These are phyloP conservation scores for Discostella stelligera DNA, from an alignment of 352 stramenopile species.

Conservation along the genomic window DNA sequence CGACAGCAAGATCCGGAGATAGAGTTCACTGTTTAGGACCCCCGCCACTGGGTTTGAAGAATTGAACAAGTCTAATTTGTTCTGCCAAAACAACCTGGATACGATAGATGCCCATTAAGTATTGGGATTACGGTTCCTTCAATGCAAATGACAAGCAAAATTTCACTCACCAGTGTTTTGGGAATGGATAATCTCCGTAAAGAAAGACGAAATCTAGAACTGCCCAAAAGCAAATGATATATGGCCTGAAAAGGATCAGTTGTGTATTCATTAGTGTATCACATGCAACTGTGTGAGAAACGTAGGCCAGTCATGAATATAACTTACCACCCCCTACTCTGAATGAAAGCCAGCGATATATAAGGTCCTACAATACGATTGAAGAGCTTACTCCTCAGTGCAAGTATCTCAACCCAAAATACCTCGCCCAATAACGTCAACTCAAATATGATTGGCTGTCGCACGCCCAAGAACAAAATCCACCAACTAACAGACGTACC, in stretches of 20 bases:
- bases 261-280: not conserved
- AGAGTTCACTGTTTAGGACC: constrained; percentile 33
- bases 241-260: constrained; percentile 36
- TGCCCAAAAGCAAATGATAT: constrained; percentile 58
- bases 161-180: constrained; percentile 52
- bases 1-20: constrained; percentile 43
- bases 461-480: constrained; percentile 58
- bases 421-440: constrained; percentile 45
- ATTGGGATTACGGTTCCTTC: not conserved
- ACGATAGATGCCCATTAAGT: not conserved
- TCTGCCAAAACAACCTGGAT: constrained; percentile 50
- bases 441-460: constrained; percentile 61
- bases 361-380: constrained; percentile 50
- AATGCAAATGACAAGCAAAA: not conserved
- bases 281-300: not conserved
- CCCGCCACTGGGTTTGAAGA: constrained; percentile 48
- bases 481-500: constrained; percentile 64
- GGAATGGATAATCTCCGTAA: constrained; percentile 47
- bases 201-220: constrained; percentile 62
- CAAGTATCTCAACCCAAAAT: constrained; percentile 68
- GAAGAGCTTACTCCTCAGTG: constrained; percentile 48
- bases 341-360: constrained; percentile 58
- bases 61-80: constrained; percentile 63
- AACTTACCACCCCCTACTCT: constrained; percentile 59
- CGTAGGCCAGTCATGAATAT: not conserved